Conservation (phyloP, 768 basidiomycete genomes). For the Russula earlei region DNA sequence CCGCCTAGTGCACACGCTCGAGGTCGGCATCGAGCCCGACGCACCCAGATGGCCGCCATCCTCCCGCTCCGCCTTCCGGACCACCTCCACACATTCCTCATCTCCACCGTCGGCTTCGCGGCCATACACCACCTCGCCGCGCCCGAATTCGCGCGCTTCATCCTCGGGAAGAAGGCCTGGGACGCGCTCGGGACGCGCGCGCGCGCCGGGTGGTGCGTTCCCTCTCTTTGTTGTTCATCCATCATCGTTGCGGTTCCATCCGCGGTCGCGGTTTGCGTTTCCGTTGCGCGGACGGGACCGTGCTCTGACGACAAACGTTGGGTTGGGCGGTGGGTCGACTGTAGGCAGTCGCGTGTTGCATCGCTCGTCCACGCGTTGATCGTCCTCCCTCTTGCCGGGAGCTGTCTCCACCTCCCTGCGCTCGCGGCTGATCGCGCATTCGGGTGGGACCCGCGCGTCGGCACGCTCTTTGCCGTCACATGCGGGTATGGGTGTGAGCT, state of each 20-base stretch:
- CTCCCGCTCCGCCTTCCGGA: slow-evolving; percentile 36
- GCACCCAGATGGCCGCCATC: slow-evolving; percentile 4
- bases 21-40: too few relatives aligned
- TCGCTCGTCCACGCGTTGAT: slow-evolving; percentile 67
- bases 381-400: slow-evolving; percentile 54
- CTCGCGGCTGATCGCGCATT: slow-evolving; percentile 58
- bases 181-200: slow-evolving; percentile 12
- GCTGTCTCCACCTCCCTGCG: slow-evolving; percentile 38
- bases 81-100: slow-evolving; percentile 44
- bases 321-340: too few relatives aligned
- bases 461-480: slow-evolving; percentile 56
- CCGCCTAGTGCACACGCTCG: too few relatives aligned
- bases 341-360: slow-evolving; percentile 59
- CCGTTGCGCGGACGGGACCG: too few relatives aligned
- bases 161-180: slow-evolving; percentile 44
- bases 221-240: not conserved
- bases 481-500: slow-evolving; percentile 41
- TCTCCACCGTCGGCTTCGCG: slow-evolving; percentile 49
- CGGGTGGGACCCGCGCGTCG: slow-evolving; percentile 58
- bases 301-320: too few relatives aligned
- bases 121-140: slow-evolving; percentile 48
- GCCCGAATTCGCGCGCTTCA: slow-evolving; percentile 31
- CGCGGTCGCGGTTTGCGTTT: too few relatives aligned
- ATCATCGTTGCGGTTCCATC: not conserved
- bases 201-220: slow-evolving; percentile 3